These are phyloP conservation scores for Amaranthus tricolor DNA, from an alignment of 179 eudicot genomes.

Conservation along the genomic window DNA sequence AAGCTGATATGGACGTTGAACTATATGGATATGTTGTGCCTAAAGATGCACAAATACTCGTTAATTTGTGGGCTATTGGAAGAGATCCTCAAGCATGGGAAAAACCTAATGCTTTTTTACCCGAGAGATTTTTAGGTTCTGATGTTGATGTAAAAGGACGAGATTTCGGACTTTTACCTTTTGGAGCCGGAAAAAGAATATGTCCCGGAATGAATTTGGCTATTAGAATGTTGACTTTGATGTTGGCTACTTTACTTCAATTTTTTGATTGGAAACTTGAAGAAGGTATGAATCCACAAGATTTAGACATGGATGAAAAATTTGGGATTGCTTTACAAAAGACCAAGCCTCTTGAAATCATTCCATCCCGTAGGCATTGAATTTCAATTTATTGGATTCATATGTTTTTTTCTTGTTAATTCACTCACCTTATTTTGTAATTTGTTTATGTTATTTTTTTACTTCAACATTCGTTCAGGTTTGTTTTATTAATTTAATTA, in stretches of 20 bases:
- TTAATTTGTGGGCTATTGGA: constrained; percentile 34
- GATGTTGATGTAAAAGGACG: constrained; percentile 29
- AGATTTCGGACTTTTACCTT: constrained; percentile 29
- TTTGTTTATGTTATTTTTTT: background rate
- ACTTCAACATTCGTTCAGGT: background rate
- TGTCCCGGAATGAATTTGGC: constrained; percentile 34
- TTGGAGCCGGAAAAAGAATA: constrained; percentile 35
- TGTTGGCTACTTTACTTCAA: constrained; percentile 31
- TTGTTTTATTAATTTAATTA: background rate
- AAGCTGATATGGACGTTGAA: constrained; percentile 29
- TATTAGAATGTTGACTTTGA: constrained; percentile 27
- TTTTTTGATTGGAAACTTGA: constrained; percentile 33
- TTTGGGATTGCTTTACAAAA: constrained; percentile 36
- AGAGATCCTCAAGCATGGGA: constrained; percentile 28
- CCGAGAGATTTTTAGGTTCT: constrained; percentile 22
- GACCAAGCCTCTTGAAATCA: constrained; percentile 25
- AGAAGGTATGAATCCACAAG: constrained; percentile 10
- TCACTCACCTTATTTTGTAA: background rate
- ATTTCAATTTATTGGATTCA: no score
- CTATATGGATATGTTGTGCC: constrained; percentile 29
- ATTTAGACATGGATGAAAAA: constrained; percentile 38
- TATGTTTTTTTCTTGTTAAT: background rate
- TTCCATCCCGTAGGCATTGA: constrained; percentile 14
- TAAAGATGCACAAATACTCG: constrained; percentile 29
- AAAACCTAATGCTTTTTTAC: constrained; percentile 19